Evolutionary conservation across 306 rosid species (phyloP).

Genomic region (Cucurbita pepo): DNA sequence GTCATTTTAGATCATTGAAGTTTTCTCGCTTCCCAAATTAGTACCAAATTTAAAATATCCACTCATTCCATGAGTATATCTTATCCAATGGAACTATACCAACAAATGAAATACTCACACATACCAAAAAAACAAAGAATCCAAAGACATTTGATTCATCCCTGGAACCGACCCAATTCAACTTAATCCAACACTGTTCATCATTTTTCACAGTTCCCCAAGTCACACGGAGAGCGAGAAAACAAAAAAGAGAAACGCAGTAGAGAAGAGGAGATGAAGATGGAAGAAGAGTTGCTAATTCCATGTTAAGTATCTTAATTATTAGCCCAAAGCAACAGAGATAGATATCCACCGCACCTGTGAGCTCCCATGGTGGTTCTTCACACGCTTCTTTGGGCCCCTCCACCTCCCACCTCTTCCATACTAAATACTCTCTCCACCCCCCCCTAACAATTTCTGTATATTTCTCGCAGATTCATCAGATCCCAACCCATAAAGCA

Average conservation of each 20-base stretch:
- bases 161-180: no score
- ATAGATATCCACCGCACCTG: conserved; percentile 8
- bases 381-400: conserved; percentile 15
- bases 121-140: no score
- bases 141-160: no score
- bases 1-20: no score
- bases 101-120: no score
- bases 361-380: conserved; percentile 14
- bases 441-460: conserved; percentile 15
- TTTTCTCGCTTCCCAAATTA: no score
- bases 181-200: neutral
- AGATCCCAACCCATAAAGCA: conserved; percentile 34
- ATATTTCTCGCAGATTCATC: conserved; percentile 54
- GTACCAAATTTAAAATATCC: no score
- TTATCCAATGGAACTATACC: no score
- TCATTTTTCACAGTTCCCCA: neutral
- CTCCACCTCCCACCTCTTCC: neutral
- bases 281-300: neutral
- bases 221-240: neutral
- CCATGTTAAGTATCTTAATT: neutral
- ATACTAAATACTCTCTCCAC: neutral
- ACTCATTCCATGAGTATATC: no score
- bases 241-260: neutral
- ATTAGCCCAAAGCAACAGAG: neutral
- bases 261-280: neutral